These are phyloP conservation scores for Diddensiella santjacobensis DNA, from an alignment of 805 yeast genomes.

Conservation along the genomic window DNA sequence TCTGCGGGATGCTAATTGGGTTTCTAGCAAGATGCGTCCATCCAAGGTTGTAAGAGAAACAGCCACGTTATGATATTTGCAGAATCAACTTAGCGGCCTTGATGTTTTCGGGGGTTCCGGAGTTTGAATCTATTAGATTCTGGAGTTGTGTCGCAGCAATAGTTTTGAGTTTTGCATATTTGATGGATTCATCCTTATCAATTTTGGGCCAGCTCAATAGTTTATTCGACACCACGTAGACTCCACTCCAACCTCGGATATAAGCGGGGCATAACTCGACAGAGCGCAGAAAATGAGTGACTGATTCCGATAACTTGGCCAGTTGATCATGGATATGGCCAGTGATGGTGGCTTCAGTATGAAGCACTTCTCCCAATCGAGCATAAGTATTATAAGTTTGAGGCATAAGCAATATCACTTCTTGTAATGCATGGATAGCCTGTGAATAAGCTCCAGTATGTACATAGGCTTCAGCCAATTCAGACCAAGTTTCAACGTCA, in stretches of 20 bases:
- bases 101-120: constrained; percentile 35
- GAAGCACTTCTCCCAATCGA: constrained; percentile 52
- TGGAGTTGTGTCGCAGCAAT: constrained; percentile 39
- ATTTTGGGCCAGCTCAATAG: constrained; percentile 26
- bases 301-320: constrained; percentile 22
- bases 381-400: constrained; percentile 64
- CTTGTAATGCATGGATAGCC: constrained; percentile 65
- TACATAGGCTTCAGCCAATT: constrained; percentile 63
- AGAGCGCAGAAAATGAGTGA: constrained; percentile 57
- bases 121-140: constrained; percentile 32
- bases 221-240: constrained; percentile 40
- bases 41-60: not conserved
- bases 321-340: constrained; percentile 14
- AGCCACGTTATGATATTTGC: constrained; percentile 14
- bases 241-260: constrained; percentile 71
- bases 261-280: constrained; percentile 73
- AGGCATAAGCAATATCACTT: constrained; percentile 65
- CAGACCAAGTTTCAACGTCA: constrained; percentile 77
- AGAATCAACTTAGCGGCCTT: constrained; percentile 37
- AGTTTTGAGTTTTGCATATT: constrained; percentile 33
- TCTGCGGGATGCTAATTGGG: constrained; percentile 85
- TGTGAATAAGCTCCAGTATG: constrained; percentile 59
- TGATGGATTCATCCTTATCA: constrained; percentile 22
- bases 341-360: constrained; percentile 14
- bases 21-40: constrained; percentile 47